These are phyloP conservation scores for Saturnispora gosingensis DNA, from an alignment of 805 yeast species.

Conservation along the genomic window DNA sequence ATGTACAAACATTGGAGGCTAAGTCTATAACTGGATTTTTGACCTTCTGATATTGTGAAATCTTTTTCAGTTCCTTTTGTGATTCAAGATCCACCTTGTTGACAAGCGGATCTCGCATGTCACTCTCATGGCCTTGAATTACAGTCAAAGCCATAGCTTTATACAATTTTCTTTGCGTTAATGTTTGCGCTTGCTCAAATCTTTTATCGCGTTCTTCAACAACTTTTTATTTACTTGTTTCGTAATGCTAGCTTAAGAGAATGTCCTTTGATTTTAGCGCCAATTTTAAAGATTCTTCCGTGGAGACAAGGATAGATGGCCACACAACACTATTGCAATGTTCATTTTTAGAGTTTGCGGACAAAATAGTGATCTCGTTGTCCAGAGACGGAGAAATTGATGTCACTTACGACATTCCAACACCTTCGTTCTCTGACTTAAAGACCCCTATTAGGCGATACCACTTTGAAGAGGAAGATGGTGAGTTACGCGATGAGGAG, in stretches of 20 bases:
- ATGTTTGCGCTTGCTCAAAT: neutral
- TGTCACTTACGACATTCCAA: conserved; percentile 37
- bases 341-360: conserved; percentile 26
- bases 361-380: conserved; percentile 34
- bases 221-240: neutral
- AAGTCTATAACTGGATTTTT: neutral
- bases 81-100: conserved; percentile 3
- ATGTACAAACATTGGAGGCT: conserved; percentile 5
- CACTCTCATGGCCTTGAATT: neutral
- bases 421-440: conserved; percentile 15
- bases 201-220: neutral
- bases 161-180: neutral
- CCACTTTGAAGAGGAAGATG: conserved; percentile 12
- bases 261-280: conserved; percentile 2
- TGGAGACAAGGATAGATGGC: neutral
- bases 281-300: neutral
- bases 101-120: neutral
- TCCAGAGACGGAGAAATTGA: conserved; percentile 38
- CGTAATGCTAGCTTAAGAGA: neutral
- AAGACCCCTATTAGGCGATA: conserved; percentile 13
- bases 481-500: conserved; percentile 26
- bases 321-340: conserved; percentile 15
- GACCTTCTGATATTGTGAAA: neutral
- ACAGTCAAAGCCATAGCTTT: neutral
- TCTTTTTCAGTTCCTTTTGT: neutral